Percentiles rank a stretch among this genome's conserved stretches.
Conservation (phyloP, 805 yeast genomes). For the Jamesozyma piceae region DNA sequence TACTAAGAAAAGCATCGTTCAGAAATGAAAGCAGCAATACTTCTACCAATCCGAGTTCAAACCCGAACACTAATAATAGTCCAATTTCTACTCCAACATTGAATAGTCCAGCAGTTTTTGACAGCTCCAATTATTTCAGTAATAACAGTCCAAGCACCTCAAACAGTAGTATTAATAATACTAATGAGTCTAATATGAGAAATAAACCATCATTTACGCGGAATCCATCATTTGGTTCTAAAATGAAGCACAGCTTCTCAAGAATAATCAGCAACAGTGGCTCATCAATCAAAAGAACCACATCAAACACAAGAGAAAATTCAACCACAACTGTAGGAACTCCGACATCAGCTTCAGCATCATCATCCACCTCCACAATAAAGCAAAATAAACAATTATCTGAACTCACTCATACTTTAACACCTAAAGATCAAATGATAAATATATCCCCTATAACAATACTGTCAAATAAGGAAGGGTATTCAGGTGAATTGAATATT, state of each 20-base stretch:
- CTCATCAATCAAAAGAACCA: neutral
- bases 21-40: conserved; percentile 2
- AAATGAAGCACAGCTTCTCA: conserved; percentile 4
- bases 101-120: neutral
- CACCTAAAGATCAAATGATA: neutral
- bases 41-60: no score
- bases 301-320: neutral
- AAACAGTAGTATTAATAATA: neutral
- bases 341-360: neutral
- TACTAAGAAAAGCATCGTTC: conserved; percentile 23
- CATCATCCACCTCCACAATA: neutral
- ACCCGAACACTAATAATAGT: neutral
- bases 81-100: neutral
- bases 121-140: neutral
- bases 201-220: conserved; percentile 2
- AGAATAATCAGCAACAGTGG: conserved; percentile 4
- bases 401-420: neutral
- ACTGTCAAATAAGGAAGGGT: neutral
- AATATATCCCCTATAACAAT: neutral
- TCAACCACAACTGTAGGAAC: neutral
- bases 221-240: conserved; percentile 3
- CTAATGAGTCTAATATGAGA: neutral
- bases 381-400: neutral
- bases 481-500: neutral
- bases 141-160: neutral